Base-by-base conservation (phyloP, 805 yeast species). In the Kodamaea laetipori region DNA sequence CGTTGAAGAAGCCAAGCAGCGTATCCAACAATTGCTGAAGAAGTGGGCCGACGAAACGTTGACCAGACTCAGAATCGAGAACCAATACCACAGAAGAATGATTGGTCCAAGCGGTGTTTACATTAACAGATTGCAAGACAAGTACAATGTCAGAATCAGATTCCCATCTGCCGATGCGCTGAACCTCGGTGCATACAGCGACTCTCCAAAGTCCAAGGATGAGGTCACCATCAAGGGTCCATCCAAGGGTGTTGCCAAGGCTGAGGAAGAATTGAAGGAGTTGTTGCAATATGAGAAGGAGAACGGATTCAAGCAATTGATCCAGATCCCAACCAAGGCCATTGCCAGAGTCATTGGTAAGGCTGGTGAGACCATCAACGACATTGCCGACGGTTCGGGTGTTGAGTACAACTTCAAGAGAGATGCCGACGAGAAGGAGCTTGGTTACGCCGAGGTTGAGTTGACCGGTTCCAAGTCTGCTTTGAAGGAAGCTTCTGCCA, bases 331-430 rank as follows among this genome's bases (percentile, higher is more conserved):
- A 28, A 61, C 74, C 33, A 78, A 76, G 48, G 83, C 89, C n/a
- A 77, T 92, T 47, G 77, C 97, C 15, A 77, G 89, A 59, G 82
- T 94, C 46, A 90, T 94, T 61, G 99, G 99, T 56, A 89, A 86
- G 58, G 74, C 76, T 47, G 97, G 98, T 60, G 92, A 87, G 48
- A 78, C 76, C 40, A 84, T 94, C 57, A 86, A 82, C 49, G 87
- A 85, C 57, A 83, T 95, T 45, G 79, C 87, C 48, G 90, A 84
- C 40, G 79, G 76, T 31, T 68, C 81, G 28, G 86, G 84, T 36
- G 79, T 82, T 39, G 83, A 82, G 51, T 73, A 80, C 61, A 58
- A 63, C 40, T 69, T 72, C 51, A 58, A 60, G 47, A 68, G 74
- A 52, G 69, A 69, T 44, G 72, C 70, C 39, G 64, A 60, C 25